phyloP scores from a whole-genome alignment of 2,329 filamentous ascomycete species.

The Annulohypoxylon truncatum region DNA sequence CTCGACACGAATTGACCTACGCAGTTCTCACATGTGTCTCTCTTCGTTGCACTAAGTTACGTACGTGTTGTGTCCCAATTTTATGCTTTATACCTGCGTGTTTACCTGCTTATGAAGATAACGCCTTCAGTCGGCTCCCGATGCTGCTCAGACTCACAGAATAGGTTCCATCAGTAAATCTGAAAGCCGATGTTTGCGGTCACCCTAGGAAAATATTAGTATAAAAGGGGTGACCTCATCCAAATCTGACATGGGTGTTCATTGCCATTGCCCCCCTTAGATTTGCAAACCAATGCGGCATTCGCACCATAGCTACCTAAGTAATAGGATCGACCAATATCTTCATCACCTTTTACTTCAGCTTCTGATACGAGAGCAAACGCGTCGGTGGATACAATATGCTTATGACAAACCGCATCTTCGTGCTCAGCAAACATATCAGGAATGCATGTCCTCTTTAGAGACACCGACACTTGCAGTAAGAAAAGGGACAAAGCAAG shows the following conservation, averaged over 20 bases:
- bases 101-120: background rate
- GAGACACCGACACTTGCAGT: background rate
- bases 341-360: background rate
- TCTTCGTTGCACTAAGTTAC: constrained; percentile 4
- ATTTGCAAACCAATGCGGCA: background rate
- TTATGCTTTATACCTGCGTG: background rate
- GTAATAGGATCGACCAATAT: background rate
- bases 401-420: background rate
- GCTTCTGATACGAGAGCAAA: background rate
- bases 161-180: background rate
- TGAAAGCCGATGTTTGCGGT: background rate
- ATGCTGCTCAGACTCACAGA: background rate
- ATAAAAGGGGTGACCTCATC: too few relatives aligned
- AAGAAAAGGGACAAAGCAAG: background rate
- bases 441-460: background rate
- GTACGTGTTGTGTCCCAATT: background rate
- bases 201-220: background rate
- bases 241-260: too few relatives aligned
- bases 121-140: background rate
- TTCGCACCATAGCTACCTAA: background rate
- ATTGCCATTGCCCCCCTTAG: too few relatives aligned
- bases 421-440: background rate
- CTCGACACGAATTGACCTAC: background rate
- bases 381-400: background rate
- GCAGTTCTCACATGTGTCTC: constrained; percentile 3